phyloP scores from a whole-genome alignment of 2,329 filamentous ascomycete species.

The Pseudogymnoascus destructans region DNA sequence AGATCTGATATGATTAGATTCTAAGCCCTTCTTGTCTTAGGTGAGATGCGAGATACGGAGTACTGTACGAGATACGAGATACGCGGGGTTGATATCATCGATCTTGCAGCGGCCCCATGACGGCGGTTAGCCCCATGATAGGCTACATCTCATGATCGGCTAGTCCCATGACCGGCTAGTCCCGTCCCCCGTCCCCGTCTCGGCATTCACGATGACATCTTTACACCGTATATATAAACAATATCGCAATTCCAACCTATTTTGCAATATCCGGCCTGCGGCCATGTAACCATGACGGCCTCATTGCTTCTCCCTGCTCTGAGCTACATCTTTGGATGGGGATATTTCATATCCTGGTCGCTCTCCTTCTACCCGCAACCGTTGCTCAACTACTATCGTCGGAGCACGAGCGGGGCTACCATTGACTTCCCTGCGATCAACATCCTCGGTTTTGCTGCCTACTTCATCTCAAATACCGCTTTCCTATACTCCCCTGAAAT shows the following conservation, averaged over 20 bases:
- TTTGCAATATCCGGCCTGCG: background rate
- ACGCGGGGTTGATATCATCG: background rate
- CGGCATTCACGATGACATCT: background rate
- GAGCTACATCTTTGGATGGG: conserved; percentile 56
- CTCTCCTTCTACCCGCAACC: conserved; percentile 88
- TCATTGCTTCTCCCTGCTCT: conserved; percentile 34
- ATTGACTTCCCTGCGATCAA: conserved; percentile 81
- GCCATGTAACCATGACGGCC: conserved; percentile 16
- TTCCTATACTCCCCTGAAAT: conserved; percentile 73
- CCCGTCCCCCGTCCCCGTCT: background rate
- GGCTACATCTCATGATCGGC: background rate
- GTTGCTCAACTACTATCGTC: conserved; percentile 62
- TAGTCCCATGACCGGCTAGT: background rate
- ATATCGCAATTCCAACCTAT: background rate
- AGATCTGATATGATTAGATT: background rate
- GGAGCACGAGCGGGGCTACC: conserved; percentile 69
- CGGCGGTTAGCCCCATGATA: background rate
- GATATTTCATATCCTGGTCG: conserved; percentile 69
- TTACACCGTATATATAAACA: background rate
- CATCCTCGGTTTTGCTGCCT: conserved; percentile 55
- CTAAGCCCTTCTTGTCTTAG: no score
- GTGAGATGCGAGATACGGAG: no score
- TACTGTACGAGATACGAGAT: no score
- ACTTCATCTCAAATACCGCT: conserved; percentile 58
- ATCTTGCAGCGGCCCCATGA: conserved; percentile 1